Evolutionary conservation across 371 early-diverging fungal species (phyloP).

Genomic region (Syncephalis plumigaleata): DNA sequence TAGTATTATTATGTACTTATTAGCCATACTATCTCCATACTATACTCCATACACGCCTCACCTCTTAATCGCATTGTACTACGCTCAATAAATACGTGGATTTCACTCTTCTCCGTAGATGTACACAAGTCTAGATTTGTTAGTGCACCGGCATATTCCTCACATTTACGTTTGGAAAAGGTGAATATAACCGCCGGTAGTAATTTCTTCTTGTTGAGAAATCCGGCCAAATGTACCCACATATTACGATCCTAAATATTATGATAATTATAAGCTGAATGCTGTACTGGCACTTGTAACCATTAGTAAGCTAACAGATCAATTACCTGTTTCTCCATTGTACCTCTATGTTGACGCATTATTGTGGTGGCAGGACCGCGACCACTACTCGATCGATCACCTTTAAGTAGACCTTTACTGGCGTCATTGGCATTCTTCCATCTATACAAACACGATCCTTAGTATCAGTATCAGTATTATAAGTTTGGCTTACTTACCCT

Average conservation of each 20-base stretch:
- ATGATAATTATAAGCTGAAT: neutral
- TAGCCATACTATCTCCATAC: neutral
- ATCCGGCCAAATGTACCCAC: slow-evolving; percentile 61
- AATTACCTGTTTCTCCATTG: slow-evolving; percentile 5
- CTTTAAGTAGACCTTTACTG: slow-evolving; percentile 17
- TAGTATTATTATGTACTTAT: slow-evolving; percentile 8
- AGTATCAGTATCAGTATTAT: neutral
- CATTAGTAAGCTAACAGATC: too few species aligned
- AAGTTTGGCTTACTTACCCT: slow-evolving; percentile 14
- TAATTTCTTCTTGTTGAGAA: slow-evolving; percentile 52
- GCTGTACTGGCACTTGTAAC: too few species aligned
- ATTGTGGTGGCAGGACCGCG: slow-evolving; percentile 4
- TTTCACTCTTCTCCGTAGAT: slow-evolving; percentile 62
- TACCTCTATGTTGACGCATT: neutral
- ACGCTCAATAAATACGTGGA: slow-evolving; percentile 73
- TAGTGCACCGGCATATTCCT: slow-evolving; percentile 73
- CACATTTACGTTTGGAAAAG: slow-evolving; percentile 94
- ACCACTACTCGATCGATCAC: slow-evolving; percentile 13
- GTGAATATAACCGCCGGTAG: slow-evolving; percentile 95
- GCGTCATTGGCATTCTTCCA: slow-evolving; percentile 52
- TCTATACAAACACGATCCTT: slow-evolving; percentile 10
- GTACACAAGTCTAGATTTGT: slow-evolving; percentile 63
- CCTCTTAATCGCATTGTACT: slow-evolving; percentile 62
- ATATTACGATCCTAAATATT: slow-evolving; percentile 43
- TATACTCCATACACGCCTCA: slow-evolving; percentile 4